phyloP scores from a whole-genome alignment of 177 flowering plant species.

The Vitis hybrid region DNA sequence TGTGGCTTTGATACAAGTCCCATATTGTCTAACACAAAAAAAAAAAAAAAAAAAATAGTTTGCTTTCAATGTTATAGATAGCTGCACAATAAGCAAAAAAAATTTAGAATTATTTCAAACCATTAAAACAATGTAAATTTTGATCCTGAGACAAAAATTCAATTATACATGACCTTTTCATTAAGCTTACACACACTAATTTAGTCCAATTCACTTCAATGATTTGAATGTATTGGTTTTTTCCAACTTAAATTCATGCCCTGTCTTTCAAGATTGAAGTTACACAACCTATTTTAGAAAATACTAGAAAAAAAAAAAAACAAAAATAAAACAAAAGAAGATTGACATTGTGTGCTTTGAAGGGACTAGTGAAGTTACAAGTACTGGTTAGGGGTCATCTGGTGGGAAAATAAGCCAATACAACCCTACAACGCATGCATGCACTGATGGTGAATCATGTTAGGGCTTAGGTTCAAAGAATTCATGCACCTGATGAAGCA shows the following conservation, averaged over 20 bases:
- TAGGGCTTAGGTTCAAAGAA: conserved; percentile 53
- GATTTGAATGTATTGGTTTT: too few relatives aligned
- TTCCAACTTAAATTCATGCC: too few relatives aligned
- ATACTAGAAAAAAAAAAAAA: conserved; percentile 68
- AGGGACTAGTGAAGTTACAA: conserved; percentile 65
- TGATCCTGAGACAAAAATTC: neutral
- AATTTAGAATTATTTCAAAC: neutral
- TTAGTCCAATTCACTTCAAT: too few relatives aligned
- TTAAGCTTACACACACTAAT: neutral
- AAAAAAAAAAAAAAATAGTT: conserved; percentile 30
- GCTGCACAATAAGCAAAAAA: conserved; percentile 48
- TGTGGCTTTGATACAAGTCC: conserved; percentile 68
- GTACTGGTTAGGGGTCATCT: conserved; percentile 67
- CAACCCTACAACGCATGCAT: conserved; percentile 46
- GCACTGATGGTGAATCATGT: conserved; percentile 60
- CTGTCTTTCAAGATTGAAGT: too few relatives aligned
- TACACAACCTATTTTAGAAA: neutral
- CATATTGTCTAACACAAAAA: conserved; percentile 46
- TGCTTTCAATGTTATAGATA: conserved; percentile 79
- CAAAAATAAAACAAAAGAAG: conserved; percentile 53
- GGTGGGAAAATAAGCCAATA: conserved; percentile 64
- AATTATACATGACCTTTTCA: neutral
- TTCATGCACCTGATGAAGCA: conserved; percentile 38
- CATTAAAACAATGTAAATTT: neutral
- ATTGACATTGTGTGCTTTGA: conserved; percentile 69